phyloP scores from a whole-genome alignment of 179 eudicot species.

The Heliamphora pulchella region DNA sequence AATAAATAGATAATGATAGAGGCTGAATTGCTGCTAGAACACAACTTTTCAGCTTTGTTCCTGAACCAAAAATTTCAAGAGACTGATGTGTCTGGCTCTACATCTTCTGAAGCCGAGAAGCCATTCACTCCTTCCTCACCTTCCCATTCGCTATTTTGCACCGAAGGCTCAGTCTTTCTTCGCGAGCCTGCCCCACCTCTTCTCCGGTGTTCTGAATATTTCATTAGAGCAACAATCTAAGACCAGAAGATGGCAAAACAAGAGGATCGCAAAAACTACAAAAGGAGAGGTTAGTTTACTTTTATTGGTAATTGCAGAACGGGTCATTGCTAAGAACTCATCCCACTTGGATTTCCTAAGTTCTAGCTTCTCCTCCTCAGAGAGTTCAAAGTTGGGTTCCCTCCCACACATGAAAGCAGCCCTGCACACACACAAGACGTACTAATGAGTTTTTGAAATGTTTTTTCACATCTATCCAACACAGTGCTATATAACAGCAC shows the following conservation, averaged over 20 bases:
- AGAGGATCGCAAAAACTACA: background rate
- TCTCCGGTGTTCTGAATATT: slow-evolving; percentile 43
- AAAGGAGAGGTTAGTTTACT: slow-evolving; percentile 35
- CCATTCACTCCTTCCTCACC: slow-evolving; percentile 35
- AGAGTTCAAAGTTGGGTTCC: slow-evolving; percentile 70
- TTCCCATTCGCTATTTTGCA: slow-evolving; percentile 31
- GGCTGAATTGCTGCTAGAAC: background rate
- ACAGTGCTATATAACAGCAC: background rate
- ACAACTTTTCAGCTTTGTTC: slow-evolving; percentile 9
- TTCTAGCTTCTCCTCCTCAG: slow-evolving; percentile 70
- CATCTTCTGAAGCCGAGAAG: slow-evolving; percentile 41
- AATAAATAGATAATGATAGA: background rate
- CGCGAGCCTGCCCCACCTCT: slow-evolving; percentile 23
- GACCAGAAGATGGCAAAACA: slow-evolving; percentile 1
- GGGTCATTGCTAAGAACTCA: slow-evolving; percentile 67
- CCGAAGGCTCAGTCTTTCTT: slow-evolving; percentile 23
- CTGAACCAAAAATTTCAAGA: slow-evolving; percentile 22
- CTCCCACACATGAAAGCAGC: slow-evolving; percentile 97
- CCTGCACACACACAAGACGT: slow-evolving; percentile 31
- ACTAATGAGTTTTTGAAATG: background rate
- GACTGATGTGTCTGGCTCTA: slow-evolving; percentile 24
- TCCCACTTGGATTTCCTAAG: slow-evolving; percentile 69
- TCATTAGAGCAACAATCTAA: background rate
- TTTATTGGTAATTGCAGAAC: slow-evolving; percentile 53
- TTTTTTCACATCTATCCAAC: too few species aligned